Evolutionary conservation across 345 rosid genomes (phyloP).

Genomic region (Rhizophora mangle): DNA sequence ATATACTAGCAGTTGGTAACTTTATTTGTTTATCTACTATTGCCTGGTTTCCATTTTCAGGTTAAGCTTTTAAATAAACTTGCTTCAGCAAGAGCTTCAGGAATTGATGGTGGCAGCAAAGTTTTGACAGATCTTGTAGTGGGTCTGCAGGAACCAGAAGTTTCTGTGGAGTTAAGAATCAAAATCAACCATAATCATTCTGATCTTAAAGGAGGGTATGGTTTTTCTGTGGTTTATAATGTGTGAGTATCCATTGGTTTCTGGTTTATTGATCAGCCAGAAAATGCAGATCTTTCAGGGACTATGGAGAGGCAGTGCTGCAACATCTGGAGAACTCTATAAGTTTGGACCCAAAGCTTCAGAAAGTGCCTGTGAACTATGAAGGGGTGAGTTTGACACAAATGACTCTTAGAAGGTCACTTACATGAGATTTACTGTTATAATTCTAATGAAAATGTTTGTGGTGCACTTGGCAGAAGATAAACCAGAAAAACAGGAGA

Average conservation of each 20-base stretch:
- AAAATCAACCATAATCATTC: constrained; percentile 80
- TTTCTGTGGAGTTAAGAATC: constrained; percentile 77
- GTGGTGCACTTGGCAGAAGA: background rate
- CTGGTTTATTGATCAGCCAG: constrained; percentile 10
- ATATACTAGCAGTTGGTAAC: background rate
- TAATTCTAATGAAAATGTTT: background rate
- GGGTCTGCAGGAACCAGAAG: constrained; percentile 71
- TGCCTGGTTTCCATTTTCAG: constrained; percentile 30
- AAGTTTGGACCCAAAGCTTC: constrained; percentile 55
- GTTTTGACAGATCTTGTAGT: constrained; percentile 83
- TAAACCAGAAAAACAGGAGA: no score
- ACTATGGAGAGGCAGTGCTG: constrained; percentile 86
- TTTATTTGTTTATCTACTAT: background rate
- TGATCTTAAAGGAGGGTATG: constrained; percentile 92
- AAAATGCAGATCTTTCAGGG: constrained; percentile 68
- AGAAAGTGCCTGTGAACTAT: constrained; percentile 76
- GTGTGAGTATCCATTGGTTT: background rate
- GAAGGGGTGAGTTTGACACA: constrained; percentile 66
- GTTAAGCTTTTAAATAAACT: constrained; percentile 92
- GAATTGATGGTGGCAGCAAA: constrained; percentile 65
- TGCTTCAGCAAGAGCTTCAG: constrained; percentile 84
- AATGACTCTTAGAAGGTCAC: background rate
- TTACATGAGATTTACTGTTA: background rate
- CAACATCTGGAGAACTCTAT: constrained; percentile 58
- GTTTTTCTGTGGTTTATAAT: constrained; percentile 10